Conservation (phyloP, 1,284 basidiomycete species). For the Pholiota adiposa region DNA sequence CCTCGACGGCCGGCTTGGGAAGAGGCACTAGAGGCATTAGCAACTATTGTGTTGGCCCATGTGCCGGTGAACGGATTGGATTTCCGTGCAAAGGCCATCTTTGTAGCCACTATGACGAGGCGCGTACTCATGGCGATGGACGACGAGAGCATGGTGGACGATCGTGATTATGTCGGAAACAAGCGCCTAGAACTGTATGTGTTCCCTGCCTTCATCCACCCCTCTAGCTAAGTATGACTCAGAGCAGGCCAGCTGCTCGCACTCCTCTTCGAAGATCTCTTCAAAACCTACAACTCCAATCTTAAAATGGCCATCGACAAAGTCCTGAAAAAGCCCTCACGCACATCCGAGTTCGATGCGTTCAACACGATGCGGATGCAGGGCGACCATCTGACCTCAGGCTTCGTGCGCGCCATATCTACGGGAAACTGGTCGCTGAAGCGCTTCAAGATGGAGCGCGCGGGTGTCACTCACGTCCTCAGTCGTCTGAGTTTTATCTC, state of each 20-base stretch:
- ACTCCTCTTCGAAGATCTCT: slow-evolving; percentile 96
- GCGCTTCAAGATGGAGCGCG: slow-evolving; percentile 99
- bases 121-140: slow-evolving; percentile 96
- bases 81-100: slow-evolving; percentile 95
- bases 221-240: slow-evolving; percentile 18
- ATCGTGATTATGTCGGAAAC: slow-evolving; percentile 99
- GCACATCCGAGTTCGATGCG: slow-evolving; percentile 95
- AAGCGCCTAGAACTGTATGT: slow-evolving; percentile 96
- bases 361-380: slow-evolving; percentile 94
- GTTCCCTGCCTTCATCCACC: slow-evolving; percentile 9
- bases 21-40: slow-evolving; percentile 94
- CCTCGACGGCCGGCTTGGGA: slow-evolving; percentile 89
- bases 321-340: slow-evolving; percentile 94
- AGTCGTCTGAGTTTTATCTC: slow-evolving; percentile 96
- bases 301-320: slow-evolving; percentile 98
- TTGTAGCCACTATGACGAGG: slow-evolving; percentile 97
- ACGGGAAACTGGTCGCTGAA: slow-evolving; percentile 99
- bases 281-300: slow-evolving; percentile 99
- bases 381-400: slow-evolving; percentile 93
- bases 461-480: slow-evolving; percentile 98
- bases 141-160: slow-evolving; percentile 97
- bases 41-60: slow-evolving; percentile 97
- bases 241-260: slow-evolving; percentile 97
- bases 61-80: slow-evolving; percentile 92
- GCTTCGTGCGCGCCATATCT: slow-evolving; percentile 97